A percentile compares a stretch with the other conserved stretches of the same genome.
phyloP scores from a whole-genome alignment of 352 stramenopile genomes.

The Phytophthora cryptogea region DNA sequence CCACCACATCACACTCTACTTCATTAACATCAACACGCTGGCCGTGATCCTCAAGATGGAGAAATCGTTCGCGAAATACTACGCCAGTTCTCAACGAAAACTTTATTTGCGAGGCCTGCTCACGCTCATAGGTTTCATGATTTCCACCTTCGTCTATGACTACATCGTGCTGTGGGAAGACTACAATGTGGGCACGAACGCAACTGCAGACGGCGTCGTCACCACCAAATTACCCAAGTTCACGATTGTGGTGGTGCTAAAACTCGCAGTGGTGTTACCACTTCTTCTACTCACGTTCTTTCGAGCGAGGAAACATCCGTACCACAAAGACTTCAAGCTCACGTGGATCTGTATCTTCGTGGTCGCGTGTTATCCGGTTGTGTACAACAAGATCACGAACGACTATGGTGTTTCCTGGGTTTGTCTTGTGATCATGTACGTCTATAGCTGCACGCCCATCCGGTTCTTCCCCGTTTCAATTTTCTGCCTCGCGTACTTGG shows the following conservation, averaged over 20 bases:
- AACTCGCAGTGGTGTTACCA: constrained; percentile 64
- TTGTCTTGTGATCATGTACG: constrained; percentile 85
- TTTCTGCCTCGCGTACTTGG: constrained; percentile 67
- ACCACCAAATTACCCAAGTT: constrained; percentile 62
- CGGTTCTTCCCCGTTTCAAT: constrained; percentile 81
- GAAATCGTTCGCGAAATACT: constrained; percentile 78
- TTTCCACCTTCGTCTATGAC: constrained; percentile 73
- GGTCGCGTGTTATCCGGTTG: constrained; percentile 67
- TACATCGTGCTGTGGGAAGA: constrained; percentile 71
- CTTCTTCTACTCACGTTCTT: constrained; percentile 72
- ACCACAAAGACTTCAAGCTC: constrained; percentile 63
- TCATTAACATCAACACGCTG: constrained; percentile 78
- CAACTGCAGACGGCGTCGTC: constrained; percentile 12
- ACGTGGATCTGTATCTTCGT: constrained; percentile 71
- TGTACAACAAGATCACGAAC: constrained; percentile 86
- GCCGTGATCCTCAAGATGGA: constrained; percentile 79
- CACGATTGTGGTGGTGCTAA: constrained; percentile 66
- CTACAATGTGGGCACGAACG: constrained; percentile 45
- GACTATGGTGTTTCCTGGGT: constrained; percentile 85
- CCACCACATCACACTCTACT: constrained; percentile 80
- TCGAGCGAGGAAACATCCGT: constrained; percentile 62
- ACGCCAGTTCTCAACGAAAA: constrained; percentile 67
- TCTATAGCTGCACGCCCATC: constrained; percentile 83
- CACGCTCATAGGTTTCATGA: constrained; percentile 70
- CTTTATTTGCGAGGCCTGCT: constrained; percentile 67